Percentiles rank a stretch among this genome's conserved stretches.
Conservation (phyloP, 192 early-diverging fungal species). For the Umbelopsis vinacea region DNA sequence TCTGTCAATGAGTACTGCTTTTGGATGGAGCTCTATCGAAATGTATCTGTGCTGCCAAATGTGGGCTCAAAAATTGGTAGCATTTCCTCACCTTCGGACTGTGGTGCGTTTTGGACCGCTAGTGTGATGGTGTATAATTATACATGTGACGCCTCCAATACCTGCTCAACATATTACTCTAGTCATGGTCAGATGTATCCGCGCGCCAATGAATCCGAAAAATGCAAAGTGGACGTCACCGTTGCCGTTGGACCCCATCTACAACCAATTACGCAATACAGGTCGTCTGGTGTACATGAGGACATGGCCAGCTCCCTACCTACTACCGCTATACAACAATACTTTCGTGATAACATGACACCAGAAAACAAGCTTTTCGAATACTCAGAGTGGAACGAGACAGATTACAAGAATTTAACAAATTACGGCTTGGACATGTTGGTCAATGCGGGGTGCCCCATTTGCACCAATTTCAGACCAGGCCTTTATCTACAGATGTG, state of each 20-base stretch:
- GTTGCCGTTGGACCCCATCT: neutral
- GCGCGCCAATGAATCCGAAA: neutral
- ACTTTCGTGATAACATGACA: too few species aligned
- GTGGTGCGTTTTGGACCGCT: neutral
- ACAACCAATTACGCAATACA: too few species aligned
- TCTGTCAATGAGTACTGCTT: neutral
- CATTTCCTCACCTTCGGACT: neutral
- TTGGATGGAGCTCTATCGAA: neutral
- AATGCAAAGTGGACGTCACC: too few species aligned
- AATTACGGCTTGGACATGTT: neutral
- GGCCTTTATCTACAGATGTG: neutral
- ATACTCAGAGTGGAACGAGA: neutral
- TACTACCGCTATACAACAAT: too few species aligned
- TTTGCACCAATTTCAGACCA: neutral
- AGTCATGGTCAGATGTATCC: neutral
- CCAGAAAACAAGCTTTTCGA: neutral
- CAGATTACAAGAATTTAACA: neutral
- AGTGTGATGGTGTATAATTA: neutral
- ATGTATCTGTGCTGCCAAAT: neutral
- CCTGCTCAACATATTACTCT: neutral
- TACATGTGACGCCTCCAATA: neutral
- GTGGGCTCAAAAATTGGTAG: neutral
- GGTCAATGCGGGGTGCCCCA: neutral
- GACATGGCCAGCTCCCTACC: too few species aligned
- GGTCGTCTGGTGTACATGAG: too few species aligned